These are phyloP conservation scores for Podospora comata DNA, from an alignment of 495 filamentous ascomycete species.

Conservation along the genomic window DNA sequence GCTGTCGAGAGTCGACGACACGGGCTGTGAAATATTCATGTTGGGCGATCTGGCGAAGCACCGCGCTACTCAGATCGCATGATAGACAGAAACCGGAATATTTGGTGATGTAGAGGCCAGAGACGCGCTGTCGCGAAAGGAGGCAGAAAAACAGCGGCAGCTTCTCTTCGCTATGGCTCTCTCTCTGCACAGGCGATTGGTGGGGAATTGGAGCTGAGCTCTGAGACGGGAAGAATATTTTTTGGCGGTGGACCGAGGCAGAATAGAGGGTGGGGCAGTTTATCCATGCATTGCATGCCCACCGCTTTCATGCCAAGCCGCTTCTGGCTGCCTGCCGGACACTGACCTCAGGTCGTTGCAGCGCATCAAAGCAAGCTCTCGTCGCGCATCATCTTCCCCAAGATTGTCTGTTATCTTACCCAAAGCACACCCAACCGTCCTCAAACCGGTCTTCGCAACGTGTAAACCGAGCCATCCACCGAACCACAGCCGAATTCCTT, in stretches of 20 bases:
- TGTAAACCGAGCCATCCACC: background rate
- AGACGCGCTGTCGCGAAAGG: slow-evolving; percentile 10
- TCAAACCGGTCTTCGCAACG: too few relatives aligned
- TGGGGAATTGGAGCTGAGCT: slow-evolving; percentile 29
- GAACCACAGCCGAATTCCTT: background rate
- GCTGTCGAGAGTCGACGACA: slow-evolving; percentile 77
- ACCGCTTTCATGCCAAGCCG: slow-evolving; percentile 1
- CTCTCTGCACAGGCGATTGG: slow-evolving; percentile 26
- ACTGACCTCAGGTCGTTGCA: background rate
- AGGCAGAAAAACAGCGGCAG: slow-evolving; percentile 9
- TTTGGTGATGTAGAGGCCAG: background rate
- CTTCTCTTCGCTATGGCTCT: slow-evolving; percentile 22
- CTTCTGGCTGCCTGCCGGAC: background rate
- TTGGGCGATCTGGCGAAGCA: slow-evolving; percentile 20
- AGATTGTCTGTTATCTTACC: too few relatives aligned
- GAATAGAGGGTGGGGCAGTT: slow-evolving; percentile 23
- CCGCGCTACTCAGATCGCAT: slow-evolving; percentile 17
- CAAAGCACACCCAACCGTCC: too few relatives aligned
- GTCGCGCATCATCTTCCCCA: background rate
- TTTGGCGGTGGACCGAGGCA: slow-evolving; percentile 38
- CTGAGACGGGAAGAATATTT: slow-evolving; percentile 31
- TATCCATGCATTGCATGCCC: slow-evolving; percentile 3
- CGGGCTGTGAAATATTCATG: slow-evolving; percentile 87
- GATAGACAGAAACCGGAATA: background rate
- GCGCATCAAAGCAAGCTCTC: background rate